Base-by-base conservation (phyloP, 495 filamentous ascomycete species). In the Daldinia concentrica region DNA sequence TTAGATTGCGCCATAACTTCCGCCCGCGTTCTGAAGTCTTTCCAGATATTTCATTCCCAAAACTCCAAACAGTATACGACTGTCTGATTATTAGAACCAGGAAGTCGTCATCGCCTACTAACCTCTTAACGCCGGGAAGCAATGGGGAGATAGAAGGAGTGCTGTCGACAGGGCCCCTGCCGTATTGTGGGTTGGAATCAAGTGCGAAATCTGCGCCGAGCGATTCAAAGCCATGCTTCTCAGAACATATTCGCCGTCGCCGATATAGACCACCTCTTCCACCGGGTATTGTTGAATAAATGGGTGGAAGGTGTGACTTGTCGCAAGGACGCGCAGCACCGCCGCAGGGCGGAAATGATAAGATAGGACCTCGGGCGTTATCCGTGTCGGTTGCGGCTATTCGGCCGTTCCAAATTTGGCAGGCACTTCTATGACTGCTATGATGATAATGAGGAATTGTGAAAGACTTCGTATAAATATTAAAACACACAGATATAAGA, bases 71-170 rank as follows among this genome's bases (percentile, higher is more conserved):
- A 8, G 68, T 72, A 27, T 76, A 77, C 22, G 66, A 74, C 19
- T 64, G 64, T n/a, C 64, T 48, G 37, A 69, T 66, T 11, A 77
- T 62, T 17, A 74, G 52, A 30, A 77, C 22, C 14, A 77, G 29
- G 24, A 77, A 77, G n/a, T 77, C 71, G 32, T 76, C 76, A 9
- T 77, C 76, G 32, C 76, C 73, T 17, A 74, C 73, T 8, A 77
- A 26, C 26, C 57, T 70, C 19, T 58, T 64, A 17, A 62, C 22
- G 9, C 60, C 64, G 0, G 52, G 64, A 11, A 54, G 19, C 19
- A 68, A 27, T 26, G 54, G 52, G 4, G 64, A 59, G 5, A 22
- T 50, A 3, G 26, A 12, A 4, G 24, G 52, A 6, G 30, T 54
- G 22, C 27, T 34, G 3, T 58, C 39, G 17, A 59, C 17, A 17